These are phyloP conservation scores for Apophysomyces ossiformis DNA, from an alignment of 371 early-diverging fungal species.

Conservation along the genomic window DNA sequence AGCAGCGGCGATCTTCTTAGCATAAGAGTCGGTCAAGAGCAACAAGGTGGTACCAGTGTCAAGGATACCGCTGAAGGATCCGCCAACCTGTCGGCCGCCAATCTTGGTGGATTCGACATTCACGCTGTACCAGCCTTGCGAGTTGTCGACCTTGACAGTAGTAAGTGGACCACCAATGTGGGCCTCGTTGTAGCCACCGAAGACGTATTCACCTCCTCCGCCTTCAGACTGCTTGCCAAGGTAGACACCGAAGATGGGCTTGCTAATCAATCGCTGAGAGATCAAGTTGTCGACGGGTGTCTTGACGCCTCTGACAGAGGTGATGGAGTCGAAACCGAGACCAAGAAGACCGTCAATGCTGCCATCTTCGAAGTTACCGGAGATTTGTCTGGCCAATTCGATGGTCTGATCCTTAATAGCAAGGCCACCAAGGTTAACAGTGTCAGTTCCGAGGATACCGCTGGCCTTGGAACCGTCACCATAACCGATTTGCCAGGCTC, in stretches of 20 bases:
- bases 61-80: conserved; percentile 26
- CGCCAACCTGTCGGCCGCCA: neutral
- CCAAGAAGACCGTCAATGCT: conserved; percentile 53
- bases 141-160: conserved; percentile 43
- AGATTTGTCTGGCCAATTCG: conserved; percentile 38
- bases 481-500: conserved; percentile 41
- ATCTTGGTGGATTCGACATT: neutral
- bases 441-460: conserved; percentile 44
- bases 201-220: conserved; percentile 52
- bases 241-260: conserved; percentile 49
- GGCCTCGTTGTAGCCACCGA: conserved; percentile 46
- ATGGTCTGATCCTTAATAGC: conserved; percentile 42
- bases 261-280: conserved; percentile 39
- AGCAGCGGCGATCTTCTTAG: conserved; percentile 19
- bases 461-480: conserved; percentile 49
- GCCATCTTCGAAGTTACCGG: conserved; percentile 35
- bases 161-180: conserved; percentile 43
- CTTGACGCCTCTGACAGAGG: conserved; percentile 36
- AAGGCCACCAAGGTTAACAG: conserved; percentile 45
- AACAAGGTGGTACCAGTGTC: conserved; percentile 38
- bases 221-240: conserved; percentile 46
- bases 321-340: conserved; percentile 42
- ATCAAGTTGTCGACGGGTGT: conserved; percentile 53
- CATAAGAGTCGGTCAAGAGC: conserved; percentile 24
- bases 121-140: conserved; percentile 23